Evolutionary conservation across 2,329 filamentous ascomycete genomes (phyloP).

Genomic region (Neonectria hederae): DNA sequence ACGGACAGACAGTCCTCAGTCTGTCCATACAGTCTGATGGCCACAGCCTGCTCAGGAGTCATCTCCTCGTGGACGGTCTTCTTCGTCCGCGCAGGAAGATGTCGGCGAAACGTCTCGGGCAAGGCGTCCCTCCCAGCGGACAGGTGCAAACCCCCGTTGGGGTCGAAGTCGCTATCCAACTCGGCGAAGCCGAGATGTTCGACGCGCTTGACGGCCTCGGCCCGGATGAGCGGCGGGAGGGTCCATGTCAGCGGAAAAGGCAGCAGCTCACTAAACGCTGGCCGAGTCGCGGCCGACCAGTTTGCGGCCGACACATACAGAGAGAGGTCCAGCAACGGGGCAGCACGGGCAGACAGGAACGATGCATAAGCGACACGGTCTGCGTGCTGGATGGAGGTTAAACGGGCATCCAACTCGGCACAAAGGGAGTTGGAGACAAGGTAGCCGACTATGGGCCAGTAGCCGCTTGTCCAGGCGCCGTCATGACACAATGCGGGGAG

Average conservation of each 20-base stretch:
- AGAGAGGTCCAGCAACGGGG: constrained; percentile 82
- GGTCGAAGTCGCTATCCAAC: constrained; percentile 68
- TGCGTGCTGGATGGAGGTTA: constrained; percentile 54
- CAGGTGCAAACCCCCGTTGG: constrained; percentile 50
- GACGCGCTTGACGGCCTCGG: constrained; percentile 75
- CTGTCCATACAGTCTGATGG: constrained; percentile 80
- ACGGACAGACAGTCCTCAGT: constrained; percentile 77
- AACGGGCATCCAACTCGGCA: constrained; percentile 50
- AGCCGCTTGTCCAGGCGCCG: constrained; percentile 67
- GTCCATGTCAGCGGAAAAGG: constrained; percentile 91
- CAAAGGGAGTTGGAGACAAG: constrained; percentile 53
- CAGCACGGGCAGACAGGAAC: constrained; percentile 79
- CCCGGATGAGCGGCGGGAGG: constrained; percentile 77
- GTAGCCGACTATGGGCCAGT: constrained; percentile 67
- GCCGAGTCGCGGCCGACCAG: constrained; percentile 80
- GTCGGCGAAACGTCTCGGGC: constrained; percentile 53
- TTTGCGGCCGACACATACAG: constrained; percentile 92
- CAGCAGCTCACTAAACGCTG: constrained; percentile 81
- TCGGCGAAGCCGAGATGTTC: constrained; percentile 74
- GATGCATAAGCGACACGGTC: constrained; percentile 66
- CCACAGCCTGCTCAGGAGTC: constrained; percentile 74
- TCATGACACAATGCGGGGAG: constrained; percentile 65
- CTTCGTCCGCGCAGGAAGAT: constrained; percentile 54
- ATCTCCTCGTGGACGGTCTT: constrained; percentile 70
- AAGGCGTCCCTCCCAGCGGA: constrained; percentile 49